Evolutionary conservation across 257 asterid species (phyloP).

Genomic region (Nicotiana tabacum): DNA sequence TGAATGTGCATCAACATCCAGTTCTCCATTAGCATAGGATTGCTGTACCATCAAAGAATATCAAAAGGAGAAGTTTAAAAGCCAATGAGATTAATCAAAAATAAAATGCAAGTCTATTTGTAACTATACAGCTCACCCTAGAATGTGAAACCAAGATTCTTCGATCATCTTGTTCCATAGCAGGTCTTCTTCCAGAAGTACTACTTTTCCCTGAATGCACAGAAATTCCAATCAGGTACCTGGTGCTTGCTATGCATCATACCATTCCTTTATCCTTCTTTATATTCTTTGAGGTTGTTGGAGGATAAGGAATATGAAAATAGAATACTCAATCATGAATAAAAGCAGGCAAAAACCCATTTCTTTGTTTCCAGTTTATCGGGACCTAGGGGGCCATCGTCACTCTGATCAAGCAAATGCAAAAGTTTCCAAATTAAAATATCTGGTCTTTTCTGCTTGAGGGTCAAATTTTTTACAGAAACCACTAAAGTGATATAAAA

Average conservation of each 20-base stretch:
- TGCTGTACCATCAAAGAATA: conserved; percentile 47
- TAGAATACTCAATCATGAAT: background rate
- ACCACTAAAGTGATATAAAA: background rate
- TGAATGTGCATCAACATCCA: conserved; percentile 45
- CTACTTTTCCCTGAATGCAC: conserved; percentile 47
- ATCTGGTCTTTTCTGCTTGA: background rate
- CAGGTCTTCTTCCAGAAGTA: conserved; percentile 27
- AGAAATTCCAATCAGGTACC: background rate
- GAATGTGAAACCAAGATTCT: conserved; percentile 36
- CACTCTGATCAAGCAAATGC: background rate
- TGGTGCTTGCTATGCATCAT: background rate
- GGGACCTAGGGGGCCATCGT: background rate
- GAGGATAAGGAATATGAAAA: background rate
- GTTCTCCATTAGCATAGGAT: conserved; percentile 65
- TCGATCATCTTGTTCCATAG: conserved; percentile 34
- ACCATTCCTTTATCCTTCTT: background rate
- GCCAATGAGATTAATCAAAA: conserved; percentile 1
- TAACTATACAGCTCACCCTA: conserved; percentile 39
- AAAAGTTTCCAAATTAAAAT: background rate
- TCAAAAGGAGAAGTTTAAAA: background rate
- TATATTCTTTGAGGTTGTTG: background rate
- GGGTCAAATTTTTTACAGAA: background rate
- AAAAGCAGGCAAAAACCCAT: background rate
- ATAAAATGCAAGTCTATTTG: background rate
- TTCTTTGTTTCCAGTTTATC: background rate